These are phyloP conservation scores for Xylaria sp. DNA, from an alignment of 2,329 filamentous ascomycete species.

Conservation along the genomic window DNA sequence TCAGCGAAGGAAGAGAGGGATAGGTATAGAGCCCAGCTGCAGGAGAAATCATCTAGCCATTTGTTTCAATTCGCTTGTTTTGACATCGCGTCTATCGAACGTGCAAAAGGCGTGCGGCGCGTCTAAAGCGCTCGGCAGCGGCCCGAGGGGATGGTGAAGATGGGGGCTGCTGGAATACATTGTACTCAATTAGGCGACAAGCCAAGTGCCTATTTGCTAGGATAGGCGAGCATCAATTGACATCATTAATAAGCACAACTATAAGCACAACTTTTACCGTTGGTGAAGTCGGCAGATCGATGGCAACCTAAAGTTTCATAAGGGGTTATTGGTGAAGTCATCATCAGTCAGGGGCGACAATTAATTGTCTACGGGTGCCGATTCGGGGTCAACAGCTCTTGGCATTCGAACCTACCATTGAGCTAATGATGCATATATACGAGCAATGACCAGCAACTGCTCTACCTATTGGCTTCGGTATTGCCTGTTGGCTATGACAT, in stretches of 20 bases:
- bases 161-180: conserved; percentile 29
- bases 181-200: background rate
- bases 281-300: background rate
- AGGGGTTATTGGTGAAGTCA: conserved; percentile 22
- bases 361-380: conserved; percentile 3
- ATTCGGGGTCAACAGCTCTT: conserved; percentile 10
- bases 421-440: conserved; percentile 9
- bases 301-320: conserved; percentile 9
- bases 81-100: conserved; percentile 33
- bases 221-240: background rate
- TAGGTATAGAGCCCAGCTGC: conserved; percentile 19
- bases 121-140: conserved; percentile 37
- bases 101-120: conserved; percentile 32
- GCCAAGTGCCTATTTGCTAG: background rate
- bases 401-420: conserved; percentile 2
- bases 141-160: conserved; percentile 34
- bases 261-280: conserved; percentile 5
- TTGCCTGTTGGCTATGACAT: conserved; percentile 9
- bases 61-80: conserved; percentile 26
- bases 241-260: conserved; percentile 6
- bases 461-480: conserved; percentile 6
- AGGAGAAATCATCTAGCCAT: conserved; percentile 26
- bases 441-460: background rate
- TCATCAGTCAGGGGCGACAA: conserved; percentile 6
- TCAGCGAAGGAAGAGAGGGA: conserved; percentile 18